Percentiles rank a stretch among this genome's conserved stretches.
Evolutionary conservation across 345 rosid genomes (phyloP).

Genomic region (Eucalyptus sp.): DNA sequence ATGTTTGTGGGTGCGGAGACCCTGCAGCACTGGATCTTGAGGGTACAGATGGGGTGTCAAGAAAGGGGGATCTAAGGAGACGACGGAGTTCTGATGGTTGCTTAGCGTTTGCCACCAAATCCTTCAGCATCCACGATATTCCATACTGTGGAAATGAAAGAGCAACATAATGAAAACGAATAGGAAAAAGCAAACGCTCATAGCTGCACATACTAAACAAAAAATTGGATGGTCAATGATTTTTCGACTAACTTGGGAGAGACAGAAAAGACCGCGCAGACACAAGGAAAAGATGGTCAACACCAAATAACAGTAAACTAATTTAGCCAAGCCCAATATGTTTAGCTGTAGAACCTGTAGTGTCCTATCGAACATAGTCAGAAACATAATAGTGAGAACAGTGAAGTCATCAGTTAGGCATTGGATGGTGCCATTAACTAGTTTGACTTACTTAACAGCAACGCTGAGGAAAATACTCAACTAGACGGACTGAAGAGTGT

Average conservation of each 20-base stretch:
- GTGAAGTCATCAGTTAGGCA: background rate
- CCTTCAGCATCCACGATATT: background rate
- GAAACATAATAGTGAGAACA: background rate
- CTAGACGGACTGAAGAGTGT: background rate
- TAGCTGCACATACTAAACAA: background rate
- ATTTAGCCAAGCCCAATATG: background rate
- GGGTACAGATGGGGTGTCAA: conserved; percentile 1
- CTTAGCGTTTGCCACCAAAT: background rate
- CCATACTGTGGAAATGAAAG: background rate
- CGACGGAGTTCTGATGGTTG: background rate
- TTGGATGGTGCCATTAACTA: background rate
- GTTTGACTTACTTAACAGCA: background rate
- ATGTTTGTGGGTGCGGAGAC: background rate
- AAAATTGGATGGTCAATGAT: background rate
- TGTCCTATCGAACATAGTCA: background rate
- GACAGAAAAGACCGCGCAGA: background rate
- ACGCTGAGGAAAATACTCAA: background rate
- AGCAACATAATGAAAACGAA: background rate
- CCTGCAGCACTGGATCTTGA: conserved; percentile 5
- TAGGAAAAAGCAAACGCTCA: background rate
- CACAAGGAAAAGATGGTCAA: background rate
- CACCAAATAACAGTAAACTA: background rate
- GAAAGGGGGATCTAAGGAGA: background rate
- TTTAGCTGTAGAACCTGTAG: background rate
- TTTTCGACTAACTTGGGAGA: background rate